Conservation (phyloP, 345 rosid genomes). For the Populus nigra region DNA sequence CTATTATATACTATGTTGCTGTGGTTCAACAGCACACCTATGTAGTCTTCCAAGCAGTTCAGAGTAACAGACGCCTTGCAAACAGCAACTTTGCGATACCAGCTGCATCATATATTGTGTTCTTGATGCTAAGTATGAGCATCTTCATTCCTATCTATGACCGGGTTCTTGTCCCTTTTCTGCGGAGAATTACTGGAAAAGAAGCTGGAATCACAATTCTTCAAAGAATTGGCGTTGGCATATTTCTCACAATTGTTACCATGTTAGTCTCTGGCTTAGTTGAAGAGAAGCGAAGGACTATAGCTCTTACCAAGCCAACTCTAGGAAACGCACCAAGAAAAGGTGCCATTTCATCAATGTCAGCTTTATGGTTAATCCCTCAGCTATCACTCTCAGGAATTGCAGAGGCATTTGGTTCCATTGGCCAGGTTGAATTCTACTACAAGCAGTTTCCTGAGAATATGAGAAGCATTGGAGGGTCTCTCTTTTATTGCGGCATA, state of each 20-base stretch:
- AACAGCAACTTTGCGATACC: slow-evolving; percentile 30
- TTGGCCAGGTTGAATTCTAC: slow-evolving; percentile 19
- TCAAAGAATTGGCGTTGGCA: slow-evolving; percentile 36
- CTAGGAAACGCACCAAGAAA: slow-evolving; percentile 22
- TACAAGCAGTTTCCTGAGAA: slow-evolving; percentile 16
- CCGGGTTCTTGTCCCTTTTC: slow-evolving; percentile 31
- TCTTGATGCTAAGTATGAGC: slow-evolving; percentile 30
- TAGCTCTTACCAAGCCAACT: slow-evolving; percentile 21
- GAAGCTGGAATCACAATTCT: slow-evolving; percentile 43
- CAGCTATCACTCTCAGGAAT: slow-evolving; percentile 38
- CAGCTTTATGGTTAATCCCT: slow-evolving; percentile 40
- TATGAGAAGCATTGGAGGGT: slow-evolving; percentile 18
- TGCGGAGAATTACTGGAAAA: slow-evolving; percentile 28
- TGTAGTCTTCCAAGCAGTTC: slow-evolving; percentile 41
- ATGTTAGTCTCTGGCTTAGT: slow-evolving; percentile 35
- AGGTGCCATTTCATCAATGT: slow-evolving; percentile 38
- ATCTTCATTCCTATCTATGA: slow-evolving; percentile 46
- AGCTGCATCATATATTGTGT: slow-evolving; percentile 32
- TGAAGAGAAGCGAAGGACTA: slow-evolving; percentile 27
- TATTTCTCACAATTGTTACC: slow-evolving; percentile 28
- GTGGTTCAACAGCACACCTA: slow-evolving; percentile 35
- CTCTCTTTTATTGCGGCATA: neutral
- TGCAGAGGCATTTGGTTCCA: slow-evolving; percentile 20
- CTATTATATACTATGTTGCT: slow-evolving; percentile 21
- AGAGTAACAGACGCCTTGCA: slow-evolving; percentile 30